phyloP scores from a whole-genome alignment of 2,329 filamentous ascomycete genomes.

The Penicillium brevicompactum region DNA sequence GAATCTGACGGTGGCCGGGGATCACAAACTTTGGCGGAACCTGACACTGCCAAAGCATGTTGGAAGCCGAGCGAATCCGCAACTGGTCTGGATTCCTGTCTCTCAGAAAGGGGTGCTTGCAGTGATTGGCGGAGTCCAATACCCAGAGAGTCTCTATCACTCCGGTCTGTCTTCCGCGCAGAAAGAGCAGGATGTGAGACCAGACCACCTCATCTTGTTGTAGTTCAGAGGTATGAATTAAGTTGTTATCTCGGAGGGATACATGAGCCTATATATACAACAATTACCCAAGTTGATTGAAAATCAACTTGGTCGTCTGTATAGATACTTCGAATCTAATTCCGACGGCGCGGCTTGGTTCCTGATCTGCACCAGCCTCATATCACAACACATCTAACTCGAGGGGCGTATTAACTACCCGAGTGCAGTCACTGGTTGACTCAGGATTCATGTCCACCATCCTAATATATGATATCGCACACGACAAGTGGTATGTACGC shows the following conservation, averaged over 20 bases:
- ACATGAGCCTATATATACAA: too few species aligned
- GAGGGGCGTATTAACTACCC: slow-evolving; percentile 4
- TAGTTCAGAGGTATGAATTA: too few species aligned
- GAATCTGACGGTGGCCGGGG: slow-evolving; percentile 56
- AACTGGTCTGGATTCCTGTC: slow-evolving; percentile 62
- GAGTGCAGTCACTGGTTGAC: slow-evolving; percentile 1
- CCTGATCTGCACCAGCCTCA: too few species aligned
- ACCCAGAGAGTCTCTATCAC: slow-evolving; percentile 21
- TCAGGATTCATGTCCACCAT: slow-evolving; percentile 39
- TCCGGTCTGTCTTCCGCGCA: slow-evolving; percentile 3
- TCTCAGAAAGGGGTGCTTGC: slow-evolving; percentile 37
- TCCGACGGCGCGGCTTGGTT: too few species aligned
- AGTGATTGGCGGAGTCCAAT: slow-evolving; percentile 38
- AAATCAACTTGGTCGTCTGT: too few species aligned
- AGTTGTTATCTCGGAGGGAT: too few species aligned
- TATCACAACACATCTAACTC: slow-evolving; percentile 11
- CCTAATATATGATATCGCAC: slow-evolving; percentile 38
- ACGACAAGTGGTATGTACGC: slow-evolving; percentile 26
- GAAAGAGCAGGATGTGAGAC: slow-evolving; percentile 8
- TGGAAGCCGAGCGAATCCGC: slow-evolving; percentile 61
- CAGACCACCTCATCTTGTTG: slow-evolving; percentile 18
- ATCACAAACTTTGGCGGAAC: slow-evolving; percentile 58
- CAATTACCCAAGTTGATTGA: too few species aligned
- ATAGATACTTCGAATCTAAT: too few species aligned
- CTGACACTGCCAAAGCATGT: slow-evolving; percentile 53